Conservation (phyloP, 345 rosid species). For the Moringa oleifera region DNA sequence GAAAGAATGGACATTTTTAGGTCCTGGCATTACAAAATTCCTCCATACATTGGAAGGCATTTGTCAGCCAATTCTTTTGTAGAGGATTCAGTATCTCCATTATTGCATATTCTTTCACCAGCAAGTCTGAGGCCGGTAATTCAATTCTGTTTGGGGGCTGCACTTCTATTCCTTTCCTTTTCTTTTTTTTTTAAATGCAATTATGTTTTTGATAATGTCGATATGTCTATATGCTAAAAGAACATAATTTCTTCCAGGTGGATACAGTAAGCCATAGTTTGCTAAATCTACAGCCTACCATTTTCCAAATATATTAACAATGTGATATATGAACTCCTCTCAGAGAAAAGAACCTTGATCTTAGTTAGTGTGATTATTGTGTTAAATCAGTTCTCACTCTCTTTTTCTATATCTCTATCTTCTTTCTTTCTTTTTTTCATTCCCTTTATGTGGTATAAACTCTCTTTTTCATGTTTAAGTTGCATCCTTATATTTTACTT, state of each 20-base stretch:
- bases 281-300: no score
- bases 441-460: not conserved
- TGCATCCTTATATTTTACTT: not conserved
- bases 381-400: not conserved
- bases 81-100: conserved; percentile 68
- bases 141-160: conserved; percentile 6
- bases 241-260: no score
- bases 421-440: not conserved
- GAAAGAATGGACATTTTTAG: conserved; percentile 63
- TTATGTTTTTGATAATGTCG: no score
- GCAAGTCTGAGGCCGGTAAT: conserved; percentile 78
- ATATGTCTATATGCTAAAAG: no score
- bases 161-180: conserved; percentile 12
- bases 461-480: no score
- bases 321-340: not conserved
- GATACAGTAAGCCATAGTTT: no score
- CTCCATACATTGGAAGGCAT: conserved; percentile 80
- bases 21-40: conserved; percentile 71
- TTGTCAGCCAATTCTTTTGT: conserved; percentile 60
- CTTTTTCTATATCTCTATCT: not conserved
- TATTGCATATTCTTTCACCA: conserved; percentile 81
- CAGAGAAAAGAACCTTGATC: no score
- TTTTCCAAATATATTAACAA: not conserved
- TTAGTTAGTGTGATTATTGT: no score
- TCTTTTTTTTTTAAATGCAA: not conserved